Base-by-base conservation (phyloP, 2,329 filamentous ascomycete species). In the Pseudocercospora eumusae region DNA sequence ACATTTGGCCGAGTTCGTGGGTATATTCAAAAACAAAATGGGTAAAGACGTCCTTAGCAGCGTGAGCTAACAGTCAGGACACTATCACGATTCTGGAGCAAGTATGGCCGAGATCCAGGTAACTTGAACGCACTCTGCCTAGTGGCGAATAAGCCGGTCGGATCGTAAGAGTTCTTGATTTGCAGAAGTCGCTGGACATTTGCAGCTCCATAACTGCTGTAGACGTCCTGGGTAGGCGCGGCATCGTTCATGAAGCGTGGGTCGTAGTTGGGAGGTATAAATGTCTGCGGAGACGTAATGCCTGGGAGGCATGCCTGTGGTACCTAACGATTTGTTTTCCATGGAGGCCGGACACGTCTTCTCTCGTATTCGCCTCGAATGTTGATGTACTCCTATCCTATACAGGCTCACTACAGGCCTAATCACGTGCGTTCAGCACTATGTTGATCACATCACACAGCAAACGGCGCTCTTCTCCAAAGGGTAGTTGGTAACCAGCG, bases 221-320 rank as follows among this genome's bases (percentile, higher is more conserved):
- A 66, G 3, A 68, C 60, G 57, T 70, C 67, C 54, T 71, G 68
- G 25, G 63, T 56, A 11, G 63, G 64, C 23, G 65, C 66, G 2
- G 65, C 67, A 58, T 71, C 66, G 45, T 71, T 70, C 65, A 69
- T 64, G 55, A 69, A 70, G 4, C 66, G 33, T 1, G 66, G 66
- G 33, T 64, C 65, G 57, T 66, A 66, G 15, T 56, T 57, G 4
- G 4, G 49, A 33, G n/a, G 20, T 59, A 27, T 52, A 20, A 20
- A 57, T n/a, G 53, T 64, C 56, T 15, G 63, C 66, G 13, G 63
- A 66, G 33, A 64, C 31, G 36, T 65, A 68, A 33, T 65, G 66
- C n/a, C 61, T 68, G 7, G 64, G 58, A 13, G 57, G n/a, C 5
- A 65, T 45, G n/a, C 42, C 42, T 45, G 18, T 9, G 42, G 6